phyloP scores from a whole-genome alignment of 2,329 filamentous ascomycete species.

The Lasiodiplodia hormozganensis region DNA sequence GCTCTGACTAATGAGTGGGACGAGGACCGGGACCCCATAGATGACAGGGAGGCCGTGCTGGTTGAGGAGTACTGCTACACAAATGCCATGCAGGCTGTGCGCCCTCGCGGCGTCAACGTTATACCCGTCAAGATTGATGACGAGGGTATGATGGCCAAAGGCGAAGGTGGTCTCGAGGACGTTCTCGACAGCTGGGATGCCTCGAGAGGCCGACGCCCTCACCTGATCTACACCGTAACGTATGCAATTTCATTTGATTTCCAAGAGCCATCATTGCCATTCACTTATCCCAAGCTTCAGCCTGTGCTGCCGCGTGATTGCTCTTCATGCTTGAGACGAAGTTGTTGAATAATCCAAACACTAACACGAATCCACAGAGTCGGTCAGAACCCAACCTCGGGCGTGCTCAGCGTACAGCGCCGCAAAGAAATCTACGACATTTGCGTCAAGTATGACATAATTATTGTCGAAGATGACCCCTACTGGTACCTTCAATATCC shows the following conservation, averaged over 20 bases:
- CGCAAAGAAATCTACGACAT: conserved; percentile 80
- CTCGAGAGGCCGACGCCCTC: conserved; percentile 74
- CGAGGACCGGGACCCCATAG: conserved; percentile 69
- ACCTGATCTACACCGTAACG: conserved; percentile 90
- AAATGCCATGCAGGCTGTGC: conserved; percentile 72
- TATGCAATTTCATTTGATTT: conserved; percentile 56
- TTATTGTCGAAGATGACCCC: conserved; percentile 93
- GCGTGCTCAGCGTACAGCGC: conserved; percentile 74
- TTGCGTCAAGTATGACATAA: conserved; percentile 82
- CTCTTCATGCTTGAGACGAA: not conserved
- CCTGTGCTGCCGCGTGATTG: not conserved
- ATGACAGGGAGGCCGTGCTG: conserved; percentile 77
- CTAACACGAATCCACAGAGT: conserved; percentile 59
- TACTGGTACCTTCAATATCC: conserved; percentile 96
- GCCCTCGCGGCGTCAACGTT: conserved; percentile 74
- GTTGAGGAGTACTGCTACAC: conserved; percentile 83
- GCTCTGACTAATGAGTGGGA: conserved; percentile 79
- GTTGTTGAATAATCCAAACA: not conserved
- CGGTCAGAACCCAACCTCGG: conserved; percentile 88
- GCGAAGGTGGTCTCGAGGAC: conserved; percentile 76
- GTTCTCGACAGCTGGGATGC: conserved; percentile 84
- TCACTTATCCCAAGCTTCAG: not conserved
- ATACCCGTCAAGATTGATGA: conserved; percentile 77
- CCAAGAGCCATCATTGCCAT: not conserved
- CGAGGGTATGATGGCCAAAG: conserved; percentile 78